These are phyloP conservation scores for Graphium sp. DNA, from an alignment of 2,329 filamentous ascomycete species.

Conservation along the genomic window DNA sequence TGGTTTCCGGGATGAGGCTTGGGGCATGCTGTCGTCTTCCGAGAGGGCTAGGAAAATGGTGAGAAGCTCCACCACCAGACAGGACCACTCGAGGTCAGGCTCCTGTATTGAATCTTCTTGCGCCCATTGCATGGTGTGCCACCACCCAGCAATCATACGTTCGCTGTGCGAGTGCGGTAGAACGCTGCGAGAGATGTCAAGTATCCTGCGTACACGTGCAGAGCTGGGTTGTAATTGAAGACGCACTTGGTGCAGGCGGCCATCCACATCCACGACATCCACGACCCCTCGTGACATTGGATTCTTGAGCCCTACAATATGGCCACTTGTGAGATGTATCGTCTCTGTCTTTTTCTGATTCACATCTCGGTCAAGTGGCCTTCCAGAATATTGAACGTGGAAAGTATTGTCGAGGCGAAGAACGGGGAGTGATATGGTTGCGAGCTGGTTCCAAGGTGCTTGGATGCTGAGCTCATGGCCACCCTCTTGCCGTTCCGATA, in stretches of 20 bases:
- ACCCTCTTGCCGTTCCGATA: conserved; percentile 48
- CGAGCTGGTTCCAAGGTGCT: conserved; percentile 57
- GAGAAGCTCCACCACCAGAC: conserved; percentile 45
- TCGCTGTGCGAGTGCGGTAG: conserved; percentile 40
- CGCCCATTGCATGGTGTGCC: conserved; percentile 58
- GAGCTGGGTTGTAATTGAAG: conserved; percentile 51
- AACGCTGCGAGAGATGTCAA: conserved; percentile 47
- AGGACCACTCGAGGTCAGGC: conserved; percentile 51
- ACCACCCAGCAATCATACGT: conserved; percentile 53
- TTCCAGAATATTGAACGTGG: conserved; percentile 37
- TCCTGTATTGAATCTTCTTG: conserved; percentile 25
- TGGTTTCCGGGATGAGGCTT: too few relatives aligned
- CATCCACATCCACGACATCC: conserved; percentile 47
- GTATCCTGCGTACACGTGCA: conserved; percentile 40
- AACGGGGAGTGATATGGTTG: conserved; percentile 46
- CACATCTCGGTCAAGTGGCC: conserved; percentile 33
- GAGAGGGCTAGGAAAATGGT: conserved; percentile 44
- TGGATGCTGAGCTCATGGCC: conserved; percentile 53
- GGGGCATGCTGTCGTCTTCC: too few relatives aligned
- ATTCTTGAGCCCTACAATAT: conserved; percentile 38
- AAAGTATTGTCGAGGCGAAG: conserved; percentile 43
- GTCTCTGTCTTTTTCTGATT: conserved; percentile 25
- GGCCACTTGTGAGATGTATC: conserved; percentile 25
- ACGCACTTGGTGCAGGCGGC: conserved; percentile 46
- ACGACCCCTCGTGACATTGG: conserved; percentile 41